These are phyloP conservation scores for Naganishia onofrii DNA, from an alignment of 768 basidiomycete genomes.

Conservation along the genomic window DNA sequence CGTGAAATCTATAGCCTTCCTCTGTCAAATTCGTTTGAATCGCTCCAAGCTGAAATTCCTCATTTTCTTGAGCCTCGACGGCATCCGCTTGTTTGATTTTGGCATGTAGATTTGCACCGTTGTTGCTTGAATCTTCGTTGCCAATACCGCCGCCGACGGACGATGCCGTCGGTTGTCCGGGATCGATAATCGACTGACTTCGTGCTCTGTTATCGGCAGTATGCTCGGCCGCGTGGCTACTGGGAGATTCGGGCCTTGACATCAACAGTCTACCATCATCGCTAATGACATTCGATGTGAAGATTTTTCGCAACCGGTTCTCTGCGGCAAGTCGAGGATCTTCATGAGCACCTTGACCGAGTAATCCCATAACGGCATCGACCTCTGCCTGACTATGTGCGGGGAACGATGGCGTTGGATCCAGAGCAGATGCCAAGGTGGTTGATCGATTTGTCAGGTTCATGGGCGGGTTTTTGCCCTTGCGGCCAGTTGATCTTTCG, in stretches of 20 bases:
- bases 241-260: constrained; percentile 22
- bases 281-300: not conserved
- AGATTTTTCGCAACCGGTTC: constrained; percentile 2
- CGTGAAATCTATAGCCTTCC: constrained; percentile 46
- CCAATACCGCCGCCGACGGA: not conserved
- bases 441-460: constrained; percentile 11
- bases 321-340: constrained; percentile 7
- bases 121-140: not conserved
- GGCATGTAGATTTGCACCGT: not conserved
- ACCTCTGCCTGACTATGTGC: constrained; percentile 23
- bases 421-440: not conserved
- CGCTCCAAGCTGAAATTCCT: constrained; percentile 31
- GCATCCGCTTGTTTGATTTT: constrained; percentile 21
- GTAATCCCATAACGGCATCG: constrained; percentile 15
- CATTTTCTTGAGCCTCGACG: constrained; percentile 33
- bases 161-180: not conserved
- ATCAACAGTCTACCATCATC: constrained; percentile 4
- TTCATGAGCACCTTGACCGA: constrained; percentile 9
- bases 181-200: constrained; percentile 6
- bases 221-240: not conserved
- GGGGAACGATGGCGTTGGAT: constrained; percentile 12
- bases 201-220: constrained; percentile 3
- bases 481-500: constrained; percentile 1
- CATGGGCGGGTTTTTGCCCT: constrained; percentile 15
- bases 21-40: constrained; percentile 27